Conservation (phyloP, 352 stramenopile genomes). For the Pythium sukuiense region DNA sequence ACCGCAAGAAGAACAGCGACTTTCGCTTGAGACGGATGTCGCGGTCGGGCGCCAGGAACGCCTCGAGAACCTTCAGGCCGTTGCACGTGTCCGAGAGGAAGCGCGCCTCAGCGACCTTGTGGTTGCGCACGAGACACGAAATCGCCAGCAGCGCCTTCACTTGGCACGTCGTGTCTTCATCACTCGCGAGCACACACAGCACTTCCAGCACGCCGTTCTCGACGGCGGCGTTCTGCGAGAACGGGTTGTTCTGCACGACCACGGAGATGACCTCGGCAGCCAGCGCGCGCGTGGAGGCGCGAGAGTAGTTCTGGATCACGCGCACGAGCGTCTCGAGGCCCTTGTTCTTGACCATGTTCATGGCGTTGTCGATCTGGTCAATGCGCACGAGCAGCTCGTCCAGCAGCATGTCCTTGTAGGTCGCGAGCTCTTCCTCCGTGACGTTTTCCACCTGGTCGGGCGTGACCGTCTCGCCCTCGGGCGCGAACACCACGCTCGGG, state of each 20-base stretch:
- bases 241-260: conserved; percentile 87
- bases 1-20: conserved; percentile 82
- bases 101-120: conserved; percentile 53
- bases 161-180: conserved; percentile 61
- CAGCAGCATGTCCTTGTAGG: conserved; percentile 81
- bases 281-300: conserved; percentile 52
- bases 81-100: conserved; percentile 63
- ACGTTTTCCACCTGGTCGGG: conserved; percentile 36
- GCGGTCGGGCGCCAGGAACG: conserved; percentile 43
- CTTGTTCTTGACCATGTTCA: conserved; percentile 88
- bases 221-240: conserved; percentile 74
- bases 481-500: conserved; percentile 65
- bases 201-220: conserved; percentile 62
- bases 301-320: conserved; percentile 59
- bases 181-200: conserved; percentile 53
- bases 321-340: conserved; percentile 57
- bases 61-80: conserved; percentile 54
- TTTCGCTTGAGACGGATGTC: conserved; percentile 82
- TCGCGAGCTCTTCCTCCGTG: conserved; percentile 61
- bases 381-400: conserved; percentile 85
- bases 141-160: conserved; percentile 83
- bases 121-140: conserved; percentile 79
- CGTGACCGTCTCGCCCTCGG: conserved; percentile 35
- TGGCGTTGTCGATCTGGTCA: conserved; percentile 87
- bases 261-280: conserved; percentile 79